Conservation (phyloP, 177 flowering plant genomes). For the Vitis hybrid region DNA sequence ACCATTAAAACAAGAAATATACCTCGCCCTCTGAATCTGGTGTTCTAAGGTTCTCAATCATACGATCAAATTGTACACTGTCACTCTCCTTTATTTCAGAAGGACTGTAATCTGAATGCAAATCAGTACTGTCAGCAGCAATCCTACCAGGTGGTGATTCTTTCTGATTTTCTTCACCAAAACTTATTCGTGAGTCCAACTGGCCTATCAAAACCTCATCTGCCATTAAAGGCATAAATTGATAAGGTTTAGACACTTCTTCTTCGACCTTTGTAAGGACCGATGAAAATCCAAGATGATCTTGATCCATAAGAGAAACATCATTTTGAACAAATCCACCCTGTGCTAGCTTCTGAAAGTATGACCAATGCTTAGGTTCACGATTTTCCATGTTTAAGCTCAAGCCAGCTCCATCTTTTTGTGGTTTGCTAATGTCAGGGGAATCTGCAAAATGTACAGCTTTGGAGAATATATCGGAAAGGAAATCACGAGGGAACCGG, state of each 20-base stretch:
- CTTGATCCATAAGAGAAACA: constrained; percentile 87
- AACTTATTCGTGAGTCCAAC: constrained; percentile 36
- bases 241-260: constrained; percentile 34
- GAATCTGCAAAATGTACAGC: constrained; percentile 51
- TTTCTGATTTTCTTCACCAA: constrained; percentile 39
- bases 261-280: constrained; percentile 47
- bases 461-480: constrained; percentile 78
- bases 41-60: constrained; percentile 36
- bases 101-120: constrained; percentile 32
- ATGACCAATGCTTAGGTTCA: constrained; percentile 95
- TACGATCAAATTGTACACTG: constrained; percentile 44
- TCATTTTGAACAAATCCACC: constrained; percentile 60
- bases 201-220: constrained; percentile 35
- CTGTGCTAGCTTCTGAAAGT: constrained; percentile 83
- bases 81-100: constrained; percentile 44
- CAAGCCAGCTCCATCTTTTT: constrained; percentile 70
- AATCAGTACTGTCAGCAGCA: constrained; percentile 25
- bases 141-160: constrained; percentile 31
- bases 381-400: constrained; percentile 89
- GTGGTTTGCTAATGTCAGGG: constrained; percentile 41
- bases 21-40: constrained; percentile 77
- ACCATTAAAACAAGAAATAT: constrained; percentile 5
- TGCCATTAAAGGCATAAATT: constrained; percentile 30
- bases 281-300: constrained; percentile 53
- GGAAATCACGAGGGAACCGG: constrained; percentile 82